Base-by-base conservation (phyloP, 495 filamentous ascomycete species). In the Neurospora hispaniola region DNA sequence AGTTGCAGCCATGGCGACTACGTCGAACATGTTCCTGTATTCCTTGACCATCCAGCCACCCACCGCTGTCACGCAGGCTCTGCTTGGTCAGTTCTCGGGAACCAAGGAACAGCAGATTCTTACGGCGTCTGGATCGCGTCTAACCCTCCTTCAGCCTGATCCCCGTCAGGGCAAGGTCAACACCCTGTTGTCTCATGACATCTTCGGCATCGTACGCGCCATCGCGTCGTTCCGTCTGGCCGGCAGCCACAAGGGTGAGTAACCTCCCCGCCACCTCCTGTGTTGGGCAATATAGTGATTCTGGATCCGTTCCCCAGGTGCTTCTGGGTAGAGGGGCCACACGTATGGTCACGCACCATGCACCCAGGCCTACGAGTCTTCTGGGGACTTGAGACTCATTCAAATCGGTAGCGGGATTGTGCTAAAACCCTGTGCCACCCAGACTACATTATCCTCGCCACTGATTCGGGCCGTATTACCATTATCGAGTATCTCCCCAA, bases 11-110 rank as follows among this genome's bases (percentile, higher is more conserved):
- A 99, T 99, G 96, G 94, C 96, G 80, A 95, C 93, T 73, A 97
- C 94, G 59, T 97, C 94, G 76, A 93, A 93, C 78, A 96, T 97
- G 94, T 97, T 97, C 80, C 90, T 98, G 87, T 98, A 98, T 85
- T 94, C 93, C 69, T 85, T 98, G 80, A 98, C 96, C 27, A 90
- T 99, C 78, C 92, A 97, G 81, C 91, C 93, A 72, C 93, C 96
- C 38, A 92, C 94, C 69, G 91, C 94, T 43, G 87, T 97, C 75
- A 94, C 90, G 18, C 92, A 97, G 84, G 94, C 94, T 71, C 91
- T 98, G 70, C 86, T 97, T 18, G 96, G 96, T 74, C 93, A 98
- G 78, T 98, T 98, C 82, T 90, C 94, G 71, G 94, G 96, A 48
- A 96, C 91, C 71, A 96, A 94, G 81, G 94, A 97, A 79, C 96